Evolutionary conservation across 1,284 basidiomycete species (phyloP), one percentile per base, ranked within the genome.

Genomic region (Grifola frondosa): DNA sequence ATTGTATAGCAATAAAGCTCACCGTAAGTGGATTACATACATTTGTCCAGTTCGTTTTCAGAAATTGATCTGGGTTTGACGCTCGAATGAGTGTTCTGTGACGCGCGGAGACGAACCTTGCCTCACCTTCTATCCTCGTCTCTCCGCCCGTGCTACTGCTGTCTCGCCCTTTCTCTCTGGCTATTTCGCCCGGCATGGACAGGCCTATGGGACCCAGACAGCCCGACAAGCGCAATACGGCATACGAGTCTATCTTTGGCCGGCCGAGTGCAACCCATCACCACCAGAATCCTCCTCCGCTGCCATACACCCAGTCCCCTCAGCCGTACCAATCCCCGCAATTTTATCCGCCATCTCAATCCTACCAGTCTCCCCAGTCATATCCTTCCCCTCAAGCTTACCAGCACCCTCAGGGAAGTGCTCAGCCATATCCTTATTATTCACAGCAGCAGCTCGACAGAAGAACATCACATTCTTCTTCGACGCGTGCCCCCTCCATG

Each of bases 171-270:
- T 22, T n/a, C n/a, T n/a, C 39, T 26, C 25, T 39, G 30, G 29
- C 38, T 24, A 15, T 40, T 30, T 24, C 29, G 44, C 41, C 41
- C 52, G 50, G 45, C 45, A 86, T 86, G 84, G 82, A 85, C 64
- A 75, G 75, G 59, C 83, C 84, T 37, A 62, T 78, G 52, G 84
- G 84, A 42, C 83, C 84, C 49, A 77, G 84, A 47, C 80, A 79
- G 52, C 80, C 80, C 38, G 84, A 87, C 70, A 87, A 87, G 61
- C 81, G 86, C 44, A 71, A 78, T 61, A 76, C 78, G 44, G 88
- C 88, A 29, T 91, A 88, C 69, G 84, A 89, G 63, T 80, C 82
- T 58, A 89, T 91, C 65, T 91, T 91, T 63, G 85, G 87, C 25
- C 76, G 88, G 17, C 82, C 87, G 34, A 78, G 77, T 48, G 65